Evolutionary conservation across 2,329 filamentous ascomycete species (phyloP).

Genomic region (Zymoseptoria crescenta): DNA sequence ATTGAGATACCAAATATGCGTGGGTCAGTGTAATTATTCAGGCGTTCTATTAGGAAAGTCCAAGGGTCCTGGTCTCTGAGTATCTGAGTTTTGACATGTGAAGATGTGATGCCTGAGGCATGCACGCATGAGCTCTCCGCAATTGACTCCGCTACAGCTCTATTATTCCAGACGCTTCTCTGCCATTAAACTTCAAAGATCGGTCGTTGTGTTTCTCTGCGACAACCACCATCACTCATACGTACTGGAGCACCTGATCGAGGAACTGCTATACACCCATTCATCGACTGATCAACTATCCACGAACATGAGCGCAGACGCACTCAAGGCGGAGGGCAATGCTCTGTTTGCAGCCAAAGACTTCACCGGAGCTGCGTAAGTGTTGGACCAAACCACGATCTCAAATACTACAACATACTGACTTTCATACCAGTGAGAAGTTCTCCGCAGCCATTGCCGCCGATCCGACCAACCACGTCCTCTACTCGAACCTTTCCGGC

Average conservation of each 20-base stretch:
- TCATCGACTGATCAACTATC: not conserved
- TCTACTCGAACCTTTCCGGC: slow-evolving; percentile 94
- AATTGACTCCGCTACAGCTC: too few species aligned
- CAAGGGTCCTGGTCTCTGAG: too few species aligned
- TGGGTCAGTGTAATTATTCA: too few species aligned
- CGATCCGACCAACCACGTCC: slow-evolving; percentile 85
- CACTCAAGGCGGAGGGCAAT: slow-evolving; percentile 88
- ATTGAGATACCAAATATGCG: not conserved
- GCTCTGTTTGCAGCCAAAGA: slow-evolving; percentile 98
- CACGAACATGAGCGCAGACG: slow-evolving; percentile 45
- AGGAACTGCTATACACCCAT: not conserved
- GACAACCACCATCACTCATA: too few species aligned
- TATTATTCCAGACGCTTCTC: too few species aligned
- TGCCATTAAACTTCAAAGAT: too few species aligned
- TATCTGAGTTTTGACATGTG: too few species aligned
- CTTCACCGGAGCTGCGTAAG: slow-evolving; percentile 90
- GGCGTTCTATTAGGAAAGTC: too few species aligned
- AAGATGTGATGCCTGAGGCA: too few species aligned
- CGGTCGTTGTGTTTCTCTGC: too few species aligned
- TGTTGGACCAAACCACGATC: slow-evolving; percentile 21
- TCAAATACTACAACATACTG: slow-evolving; percentile 1
- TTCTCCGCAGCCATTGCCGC: slow-evolving; percentile 89
- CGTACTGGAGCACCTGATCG: too few species aligned
- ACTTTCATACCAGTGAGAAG: slow-evolving; percentile 59
- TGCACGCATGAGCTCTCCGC: too few species aligned